Evolutionary conservation across 805 yeast genomes (phyloP).

Genomic region (Wickerhamiella spandovensis): DNA sequence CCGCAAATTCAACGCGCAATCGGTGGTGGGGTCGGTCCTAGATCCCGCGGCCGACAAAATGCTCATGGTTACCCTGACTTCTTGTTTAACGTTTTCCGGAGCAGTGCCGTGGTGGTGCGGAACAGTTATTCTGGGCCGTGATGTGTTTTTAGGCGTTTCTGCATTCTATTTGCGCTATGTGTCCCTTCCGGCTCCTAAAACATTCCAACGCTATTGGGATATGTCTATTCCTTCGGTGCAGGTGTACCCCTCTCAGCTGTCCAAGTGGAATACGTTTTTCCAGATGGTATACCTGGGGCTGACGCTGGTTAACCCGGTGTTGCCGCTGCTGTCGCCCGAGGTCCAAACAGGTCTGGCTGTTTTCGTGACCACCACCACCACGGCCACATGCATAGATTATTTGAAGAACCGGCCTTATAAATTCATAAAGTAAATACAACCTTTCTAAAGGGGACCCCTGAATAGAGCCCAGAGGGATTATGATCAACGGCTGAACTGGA

Average conservation of each 20-base stretch:
- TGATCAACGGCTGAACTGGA: conserved; percentile 71
- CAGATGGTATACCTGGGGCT: conserved; percentile 82
- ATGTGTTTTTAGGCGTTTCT: conserved; percentile 53
- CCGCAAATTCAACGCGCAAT: conserved; percentile 56
- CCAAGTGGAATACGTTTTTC: conserved; percentile 79
- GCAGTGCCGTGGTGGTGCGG: conserved; percentile 50
- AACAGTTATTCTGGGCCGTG: conserved; percentile 71
- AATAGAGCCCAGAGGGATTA: not conserved
- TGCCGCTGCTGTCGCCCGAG: conserved; percentile 23
- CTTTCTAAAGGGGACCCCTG: not conserved
- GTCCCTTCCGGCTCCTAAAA: conserved; percentile 64
- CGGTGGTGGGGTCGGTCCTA: conserved; percentile 76
- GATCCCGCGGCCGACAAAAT: conserved; percentile 95
- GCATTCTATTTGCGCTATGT: conserved; percentile 61
- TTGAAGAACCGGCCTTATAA: conserved; percentile 6
- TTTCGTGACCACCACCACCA: conserved; percentile 50
- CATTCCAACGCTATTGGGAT: conserved; percentile 62
- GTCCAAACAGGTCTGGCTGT: conserved; percentile 19
- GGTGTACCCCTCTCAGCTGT: conserved; percentile 74
- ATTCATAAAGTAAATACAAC: conserved; percentile 12
- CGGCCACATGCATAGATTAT: conserved; percentile 16
- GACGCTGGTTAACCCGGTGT: conserved; percentile 43
- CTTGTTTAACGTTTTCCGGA: conserved; percentile 53
- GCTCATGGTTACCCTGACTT: conserved; percentile 75
- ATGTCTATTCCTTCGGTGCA: conserved; percentile 69